Percentiles rank a stretch among this genome's conserved stretches.
These are phyloP conservation scores for Tulasnella sp. DNA, from an alignment of 768 basidiomycete species.

Conservation along the genomic window DNA sequence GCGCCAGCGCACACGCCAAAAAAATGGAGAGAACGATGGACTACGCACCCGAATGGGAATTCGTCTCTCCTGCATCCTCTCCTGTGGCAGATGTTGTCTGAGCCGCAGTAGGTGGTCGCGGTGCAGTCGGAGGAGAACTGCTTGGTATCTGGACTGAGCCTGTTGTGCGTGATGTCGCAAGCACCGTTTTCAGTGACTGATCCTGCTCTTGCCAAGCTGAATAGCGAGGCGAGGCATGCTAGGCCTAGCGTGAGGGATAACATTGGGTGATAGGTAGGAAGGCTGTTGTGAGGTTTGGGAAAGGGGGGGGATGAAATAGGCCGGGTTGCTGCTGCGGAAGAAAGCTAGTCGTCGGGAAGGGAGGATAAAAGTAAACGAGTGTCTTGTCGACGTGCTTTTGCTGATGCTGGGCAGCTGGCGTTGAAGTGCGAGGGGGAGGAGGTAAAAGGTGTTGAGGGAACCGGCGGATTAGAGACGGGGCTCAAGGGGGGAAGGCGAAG, in stretches of 20 bases:
- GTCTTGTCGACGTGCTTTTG: background rate
- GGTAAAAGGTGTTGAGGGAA: background rate
- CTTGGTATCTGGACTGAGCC: slow-evolving; percentile 64
- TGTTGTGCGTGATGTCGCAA: slow-evolving; percentile 47
- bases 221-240: background rate
- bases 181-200: slow-evolving; percentile 32
- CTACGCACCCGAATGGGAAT: slow-evolving; percentile 57
- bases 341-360: background rate
- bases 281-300: background rate
- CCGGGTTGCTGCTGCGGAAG: background rate
- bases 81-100: slow-evolving; percentile 39
- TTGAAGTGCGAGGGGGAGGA: background rate
- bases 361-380: background rate
- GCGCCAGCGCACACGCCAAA: background rate
- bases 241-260: background rate
- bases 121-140: slow-evolving; percentile 74
- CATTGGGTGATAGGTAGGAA: background rate
- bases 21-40: background rate
- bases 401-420: background rate
- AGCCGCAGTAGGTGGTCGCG: slow-evolving; percentile 52
- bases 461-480: background rate
- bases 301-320: slow-evolving; percentile 1
- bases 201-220: slow-evolving; percentile 30
- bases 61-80: slow-evolving; percentile 68
- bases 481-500: background rate